Evolutionary conservation across 129 eudicot genomes (phyloP).

Genomic region (sunflower (Helianthus annuus)): HanXRQr2.0-SUNRISE NC_035436.2:127843911-127844410

Average conservation of each 20-base stretch:
- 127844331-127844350: slow-evolving; percentile 40
- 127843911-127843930: slow-evolving; percentile 57
- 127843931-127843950: slow-evolving; percentile 49
- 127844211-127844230: slow-evolving; percentile 56
- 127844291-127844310: slow-evolving; percentile 46
- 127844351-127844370: neutral
- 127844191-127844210: slow-evolving; percentile 48
- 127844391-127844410: neutral
- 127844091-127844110: slow-evolving; percentile 49
- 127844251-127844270: slow-evolving; percentile 34
- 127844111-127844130: slow-evolving; percentile 44
- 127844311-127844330: slow-evolving; percentile 38
- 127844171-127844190: slow-evolving; percentile 34
- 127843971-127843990: slow-evolving; percentile 48
- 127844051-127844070: slow-evolving; percentile 51
- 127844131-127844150: slow-evolving; percentile 49
- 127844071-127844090: slow-evolving; percentile 55
- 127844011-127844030: slow-evolving; percentile 44
- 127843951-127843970: slow-evolving; percentile 48
- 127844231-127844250: slow-evolving; percentile 44
- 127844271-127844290: slow-evolving; percentile 35
- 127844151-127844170: slow-evolving; percentile 29
- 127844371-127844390: neutral
- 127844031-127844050: slow-evolving; percentile 42
- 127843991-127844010: slow-evolving; percentile 48